Conservation (phyloP, 2,329 filamentous ascomycete genomes). For the Xylariomycetidae sp. region DNA sequence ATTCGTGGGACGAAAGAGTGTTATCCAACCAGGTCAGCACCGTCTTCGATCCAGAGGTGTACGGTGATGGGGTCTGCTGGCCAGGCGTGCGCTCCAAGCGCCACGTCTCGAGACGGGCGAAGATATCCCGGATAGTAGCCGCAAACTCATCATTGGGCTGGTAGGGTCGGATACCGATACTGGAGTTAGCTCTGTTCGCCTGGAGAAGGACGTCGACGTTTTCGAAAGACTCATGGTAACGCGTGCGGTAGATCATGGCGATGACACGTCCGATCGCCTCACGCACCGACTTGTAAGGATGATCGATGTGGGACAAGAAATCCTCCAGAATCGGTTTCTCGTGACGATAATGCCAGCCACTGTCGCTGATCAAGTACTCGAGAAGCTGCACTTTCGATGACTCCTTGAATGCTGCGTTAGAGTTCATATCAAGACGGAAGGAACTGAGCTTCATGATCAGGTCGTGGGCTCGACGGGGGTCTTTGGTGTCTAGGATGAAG, state of each 20-base stretch:
- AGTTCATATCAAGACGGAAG: conserved; percentile 88
- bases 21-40: conserved; percentile 92
- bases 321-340: conserved; percentile 84
- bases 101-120: conserved; percentile 79
- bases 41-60: conserved; percentile 94
- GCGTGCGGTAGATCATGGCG: conserved; percentile 79
- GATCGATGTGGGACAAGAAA: conserved; percentile 86
- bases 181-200: conserved; percentile 71
- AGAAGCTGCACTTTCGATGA: conserved; percentile 91
- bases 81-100: conserved; percentile 76
- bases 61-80: conserved; percentile 87
- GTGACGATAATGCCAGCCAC: conserved; percentile 92
- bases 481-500: conserved; percentile 79
- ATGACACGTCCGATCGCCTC: conserved; percentile 91
- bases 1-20: conserved; percentile 86
- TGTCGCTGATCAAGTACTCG: conserved; percentile 79
- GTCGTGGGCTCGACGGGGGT: conserved; percentile 81
- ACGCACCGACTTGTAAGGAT: conserved; percentile 95
- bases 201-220: conserved; percentile 70
- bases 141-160: conserved; percentile 68
- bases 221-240: conserved; percentile 90
- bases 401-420: conserved; percentile 97
- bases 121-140: conserved; percentile 66
- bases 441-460: conserved; percentile 75
- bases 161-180: conserved; percentile 81